phyloP scores from a whole-genome alignment of 2,329 filamentous ascomycete species.

The Calonectria hawksworthii region DNA sequence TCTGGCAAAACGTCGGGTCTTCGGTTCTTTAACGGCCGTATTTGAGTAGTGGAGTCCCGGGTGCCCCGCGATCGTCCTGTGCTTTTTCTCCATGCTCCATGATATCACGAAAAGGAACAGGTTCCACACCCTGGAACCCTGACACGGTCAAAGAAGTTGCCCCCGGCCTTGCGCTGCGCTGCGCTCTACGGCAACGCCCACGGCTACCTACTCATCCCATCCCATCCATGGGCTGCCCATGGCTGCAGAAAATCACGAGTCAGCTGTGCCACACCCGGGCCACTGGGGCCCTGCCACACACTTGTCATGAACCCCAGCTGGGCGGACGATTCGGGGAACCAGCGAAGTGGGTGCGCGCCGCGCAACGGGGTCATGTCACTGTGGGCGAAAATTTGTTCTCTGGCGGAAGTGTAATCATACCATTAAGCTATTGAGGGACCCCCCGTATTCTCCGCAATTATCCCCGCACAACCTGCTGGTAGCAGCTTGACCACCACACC shows the following conservation, averaged over 20 bases:
- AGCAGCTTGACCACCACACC: constrained; percentile 12
- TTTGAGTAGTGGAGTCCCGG: constrained; percentile 28
- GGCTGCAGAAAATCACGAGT: constrained; percentile 15
- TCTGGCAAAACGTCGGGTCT: constrained; percentile 35
- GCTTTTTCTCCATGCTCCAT: constrained; percentile 3
- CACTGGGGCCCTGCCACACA: background rate
- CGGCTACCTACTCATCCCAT: too few relatives aligned
- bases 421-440: constrained; percentile 23
- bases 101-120: constrained; percentile 31
- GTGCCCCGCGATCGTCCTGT: constrained; percentile 30
- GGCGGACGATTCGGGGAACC: constrained; percentile 21
- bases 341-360: background rate
- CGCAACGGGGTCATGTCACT: constrained; percentile 6
- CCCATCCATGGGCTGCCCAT: too few relatives aligned
- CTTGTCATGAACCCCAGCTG: constrained; percentile 6
- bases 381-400: background rate
- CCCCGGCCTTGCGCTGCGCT: too few relatives aligned
- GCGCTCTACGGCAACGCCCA: constrained; percentile 20
- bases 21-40: constrained; percentile 43
- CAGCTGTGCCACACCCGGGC: constrained; percentile 1
- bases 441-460: constrained; percentile 28
- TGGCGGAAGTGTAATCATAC: constrained; percentile 20
- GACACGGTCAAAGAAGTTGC: background rate
- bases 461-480: constrained; percentile 18
- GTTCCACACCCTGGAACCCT: constrained; percentile 22